Evolutionary conservation across 352 stramenopile species (phyloP), one percentile per base, ranked within the genome.

Genomic region (Phytophthora cactorum): DNA sequence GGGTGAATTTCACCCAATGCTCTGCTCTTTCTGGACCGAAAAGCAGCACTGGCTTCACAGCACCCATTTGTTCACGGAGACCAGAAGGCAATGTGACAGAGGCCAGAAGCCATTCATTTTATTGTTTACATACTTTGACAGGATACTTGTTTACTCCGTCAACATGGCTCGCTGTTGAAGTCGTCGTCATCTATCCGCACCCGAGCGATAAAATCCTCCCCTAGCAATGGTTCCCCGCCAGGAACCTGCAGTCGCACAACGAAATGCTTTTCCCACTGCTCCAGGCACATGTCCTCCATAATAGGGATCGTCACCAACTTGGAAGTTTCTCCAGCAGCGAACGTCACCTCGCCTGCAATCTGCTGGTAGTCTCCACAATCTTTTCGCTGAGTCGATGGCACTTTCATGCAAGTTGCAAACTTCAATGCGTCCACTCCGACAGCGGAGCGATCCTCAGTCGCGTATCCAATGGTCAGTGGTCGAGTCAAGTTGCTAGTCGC

Each of bases 171-270:
- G 41, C 66, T 78, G 28, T 63, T 79, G 57, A 89, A 96, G 68
- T 98, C 95, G 68, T 98, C 86, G 69, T 98, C 95, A 64, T 98
- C 95, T 59, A 98, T 98, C 31, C 94, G 82, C 29, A 98, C 84
- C 1, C 72, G 72, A 1, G 92, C 77, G n/a, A 95, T 53, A 63
- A 95, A 98, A 59, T 93, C 75, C 68, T 98, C 90, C 22, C 97
- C 96, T 14, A 95, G 69, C 25, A 99, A 67, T 5, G 84, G 74
- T 17, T 95, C 90, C 3, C 91, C 94, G 0, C 97, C 97, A 15
- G 95, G 89, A 17, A 98, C 84, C 52, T 97, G 89, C 22, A 99
- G 76, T 0, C 90, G 95, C 25, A 99, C 78, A 43, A 97, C 77
- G 45, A 98, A 93, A 64, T 96, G 97, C 71, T 98, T 87, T 11